Evolutionary conservation across 345 rosid genomes (phyloP).

Genomic region (Eucalyptus erythrocorys): DNA sequence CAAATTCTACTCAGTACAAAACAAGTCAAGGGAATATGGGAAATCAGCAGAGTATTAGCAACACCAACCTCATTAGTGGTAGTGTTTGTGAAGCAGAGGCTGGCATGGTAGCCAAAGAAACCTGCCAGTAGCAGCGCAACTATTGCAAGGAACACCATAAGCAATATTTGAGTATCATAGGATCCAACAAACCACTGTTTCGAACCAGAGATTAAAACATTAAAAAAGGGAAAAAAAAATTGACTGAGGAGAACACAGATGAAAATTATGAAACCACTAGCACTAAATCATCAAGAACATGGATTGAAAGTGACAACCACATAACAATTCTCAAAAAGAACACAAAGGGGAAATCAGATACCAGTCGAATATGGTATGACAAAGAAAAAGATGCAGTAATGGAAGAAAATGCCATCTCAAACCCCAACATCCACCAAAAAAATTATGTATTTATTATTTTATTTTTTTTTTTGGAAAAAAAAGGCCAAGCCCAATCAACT

Average conservation of each 20-base stretch:
- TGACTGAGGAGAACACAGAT: not conserved
- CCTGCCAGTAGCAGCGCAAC: slow-evolving; percentile 77
- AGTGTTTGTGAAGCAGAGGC: slow-evolving; percentile 72
- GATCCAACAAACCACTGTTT: slow-evolving; percentile 81
- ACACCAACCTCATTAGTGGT: slow-evolving; percentile 77
- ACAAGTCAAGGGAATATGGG: not conserved
- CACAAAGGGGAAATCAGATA: not conserved
- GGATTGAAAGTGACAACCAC: not conserved
- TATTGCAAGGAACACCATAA: slow-evolving; percentile 72
- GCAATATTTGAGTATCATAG: slow-evolving; percentile 77
- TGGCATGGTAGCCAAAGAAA: slow-evolving; percentile 72
- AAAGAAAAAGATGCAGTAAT: not conserved
- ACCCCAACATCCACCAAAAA: not conserved
- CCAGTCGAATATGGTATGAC: not conserved
- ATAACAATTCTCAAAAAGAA: not conserved
- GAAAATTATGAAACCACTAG: not conserved
- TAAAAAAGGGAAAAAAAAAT: not conserved
- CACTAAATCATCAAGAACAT: not conserved
- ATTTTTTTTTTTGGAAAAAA: fast-evolving
- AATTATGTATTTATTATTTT: not conserved
- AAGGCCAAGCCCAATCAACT: not conserved
- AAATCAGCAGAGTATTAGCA: not conserved
- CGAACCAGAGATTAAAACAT: not conserved
- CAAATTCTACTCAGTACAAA: not conserved
- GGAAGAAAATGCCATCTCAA: not conserved